Base-by-base conservation (phyloP, 1,284 basidiomycete genomes). In the Trametes hirsuta region DNA sequence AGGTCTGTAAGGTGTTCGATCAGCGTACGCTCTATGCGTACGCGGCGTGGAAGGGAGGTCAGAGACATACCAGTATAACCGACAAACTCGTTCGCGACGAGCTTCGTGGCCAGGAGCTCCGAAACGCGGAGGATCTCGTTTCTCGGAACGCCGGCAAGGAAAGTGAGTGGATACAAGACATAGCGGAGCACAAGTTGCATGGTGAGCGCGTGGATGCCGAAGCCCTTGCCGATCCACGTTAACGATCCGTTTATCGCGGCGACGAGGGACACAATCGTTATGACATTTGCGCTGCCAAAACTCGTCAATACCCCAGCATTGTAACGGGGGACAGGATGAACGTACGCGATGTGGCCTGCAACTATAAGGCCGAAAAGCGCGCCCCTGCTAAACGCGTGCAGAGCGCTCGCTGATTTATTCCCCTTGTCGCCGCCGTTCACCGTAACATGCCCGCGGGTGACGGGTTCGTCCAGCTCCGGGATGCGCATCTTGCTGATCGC, bases 311-410 rank as follows among this genome's bases (percentile, higher is more conserved):
- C 15, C 25, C 10, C 18, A 58, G 18, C 18, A n/a, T 51, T 48
- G 36, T 58, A 44, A 40, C 9, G 36, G 51, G 37, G 35, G 25
- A 47, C 25, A 18, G 8, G 34, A n/a, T 10, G 9, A 35, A 71
- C 85, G 68, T 71, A 91, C 89, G 93, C 75, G 68, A 93, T 93
- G 71, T 93, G 89, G 21, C 91, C 93, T 14, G 93, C 94, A 39
- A 95, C 90, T 63, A 90, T 78, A 41, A 97, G 77, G 76, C 95
- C 94, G 69, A 97, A 94, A 59, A 87, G 76, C 21, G 94, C 94
- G 62, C 94, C 94, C 71, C 91, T 84, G 62, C 89, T 89, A 77
- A 96, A 96, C 4, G 94, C 93, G 71, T 97, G 94, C 18, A 97
- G 82, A 18, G 86, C 88, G 70, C 95, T 95, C 44, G 84, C 87